Evolutionary conservation across 106 monocot species (phyloP).

Genomic region (Posidonia australis): DNA sequence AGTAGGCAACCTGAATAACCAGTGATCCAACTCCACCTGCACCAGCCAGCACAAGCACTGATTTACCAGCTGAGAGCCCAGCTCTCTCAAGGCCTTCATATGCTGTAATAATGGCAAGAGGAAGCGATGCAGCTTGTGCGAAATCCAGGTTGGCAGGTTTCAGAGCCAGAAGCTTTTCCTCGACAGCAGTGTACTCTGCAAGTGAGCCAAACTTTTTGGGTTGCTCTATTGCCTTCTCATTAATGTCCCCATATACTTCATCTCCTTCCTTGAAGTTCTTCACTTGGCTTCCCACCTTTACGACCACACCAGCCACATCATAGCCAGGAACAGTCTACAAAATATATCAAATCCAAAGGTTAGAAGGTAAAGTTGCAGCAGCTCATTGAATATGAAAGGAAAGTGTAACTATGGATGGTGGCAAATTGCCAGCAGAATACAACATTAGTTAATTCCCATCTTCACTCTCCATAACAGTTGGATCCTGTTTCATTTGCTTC

Average conservation of each 20-base stretch:
- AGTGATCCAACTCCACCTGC: constrained; percentile 92
- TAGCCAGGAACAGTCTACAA: constrained; percentile 88
- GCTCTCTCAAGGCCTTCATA: constrained; percentile 69
- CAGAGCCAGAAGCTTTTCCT: constrained; percentile 70
- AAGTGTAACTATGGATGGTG: too few species aligned
- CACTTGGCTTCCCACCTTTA: constrained; percentile 77
- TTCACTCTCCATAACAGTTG: too few species aligned
- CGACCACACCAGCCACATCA: constrained; percentile 83
- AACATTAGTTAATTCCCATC: too few species aligned
- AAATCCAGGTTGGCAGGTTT: constrained; percentile 79
- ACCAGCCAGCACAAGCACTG: constrained; percentile 81
- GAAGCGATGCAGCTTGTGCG: constrained; percentile 57
- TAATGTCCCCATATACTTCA: constrained; percentile 86
- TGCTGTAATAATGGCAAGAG: constrained; percentile 49
- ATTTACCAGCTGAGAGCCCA: constrained; percentile 72
- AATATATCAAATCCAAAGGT: too few species aligned
- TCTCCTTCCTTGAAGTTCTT: constrained; percentile 83
- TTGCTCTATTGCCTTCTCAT: constrained; percentile 59
- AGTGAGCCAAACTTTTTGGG: constrained; percentile 83
- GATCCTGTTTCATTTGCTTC: too few species aligned
- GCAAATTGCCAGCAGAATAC: too few species aligned
- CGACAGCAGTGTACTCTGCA: constrained; percentile 84
- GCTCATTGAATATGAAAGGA: background rate
- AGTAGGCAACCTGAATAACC: constrained; percentile 63
- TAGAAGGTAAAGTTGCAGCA: too few species aligned